phyloP scores from a whole-genome alignment of 2,329 filamentous ascomycete species.

The Cladosporium sp. region DNA sequence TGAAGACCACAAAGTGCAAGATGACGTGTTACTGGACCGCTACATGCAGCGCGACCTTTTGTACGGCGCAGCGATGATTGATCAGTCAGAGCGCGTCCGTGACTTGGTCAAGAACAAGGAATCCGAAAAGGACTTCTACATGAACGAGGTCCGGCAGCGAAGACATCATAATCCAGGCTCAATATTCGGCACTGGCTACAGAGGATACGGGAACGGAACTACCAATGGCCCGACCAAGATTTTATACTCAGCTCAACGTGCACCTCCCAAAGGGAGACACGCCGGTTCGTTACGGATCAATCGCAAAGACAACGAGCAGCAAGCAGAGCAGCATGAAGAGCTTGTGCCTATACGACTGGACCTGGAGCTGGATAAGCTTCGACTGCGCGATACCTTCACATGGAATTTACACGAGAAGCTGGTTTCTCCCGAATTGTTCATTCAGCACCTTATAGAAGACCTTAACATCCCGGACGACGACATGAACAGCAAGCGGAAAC shows the following conservation, averaged over 20 bases:
- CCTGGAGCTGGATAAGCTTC: conserved; percentile 92
- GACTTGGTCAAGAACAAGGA: conserved; percentile 58
- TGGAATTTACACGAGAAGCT: conserved; percentile 96
- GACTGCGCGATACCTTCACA: conserved; percentile 93
- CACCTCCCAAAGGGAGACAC: conserved; percentile 70
- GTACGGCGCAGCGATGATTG: conserved; percentile 51
- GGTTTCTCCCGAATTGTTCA: conserved; percentile 74
- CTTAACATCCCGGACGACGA: conserved; percentile 68
- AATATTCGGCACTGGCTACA: conserved; percentile 70
- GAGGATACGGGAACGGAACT: conserved; percentile 80
- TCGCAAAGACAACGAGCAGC: conserved; percentile 74
- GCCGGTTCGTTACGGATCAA: conserved; percentile 69
- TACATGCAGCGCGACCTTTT: conserved; percentile 63
- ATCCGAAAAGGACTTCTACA: conserved; percentile 66
- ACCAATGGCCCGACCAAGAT: conserved; percentile 66
- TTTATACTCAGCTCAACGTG: conserved; percentile 74
- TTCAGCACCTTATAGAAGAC: conserved; percentile 86
- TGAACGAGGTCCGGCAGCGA: conserved; percentile 58
- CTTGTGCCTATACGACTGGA: conserved; percentile 87
- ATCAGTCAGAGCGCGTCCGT: conserved; percentile 40
- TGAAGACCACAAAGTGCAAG: conserved; percentile 20
- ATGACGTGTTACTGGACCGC: conserved; percentile 52
- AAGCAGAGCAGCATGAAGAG: conserved; percentile 88
- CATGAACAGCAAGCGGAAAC: conserved; percentile 41
- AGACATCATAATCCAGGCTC: conserved; percentile 54